Conservation (phyloP, 2,329 filamentous ascomycete species). For the Fusarium brachygibbosum region DNA sequence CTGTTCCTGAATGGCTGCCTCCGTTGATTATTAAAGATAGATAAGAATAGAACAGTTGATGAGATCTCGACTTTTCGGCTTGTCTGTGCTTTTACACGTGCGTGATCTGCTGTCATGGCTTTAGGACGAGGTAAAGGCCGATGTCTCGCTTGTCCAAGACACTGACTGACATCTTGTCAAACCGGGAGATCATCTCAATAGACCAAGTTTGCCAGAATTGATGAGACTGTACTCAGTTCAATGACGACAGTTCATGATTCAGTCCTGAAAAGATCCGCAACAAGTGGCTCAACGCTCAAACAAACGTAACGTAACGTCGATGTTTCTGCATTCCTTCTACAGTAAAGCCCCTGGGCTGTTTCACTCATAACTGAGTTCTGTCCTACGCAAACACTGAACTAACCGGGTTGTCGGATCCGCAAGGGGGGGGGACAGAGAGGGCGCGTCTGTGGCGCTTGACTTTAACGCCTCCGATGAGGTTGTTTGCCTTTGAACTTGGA, state of each 20-base stretch:
- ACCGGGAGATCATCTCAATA: not conserved
- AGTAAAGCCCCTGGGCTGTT: slow-evolving; percentile 24
- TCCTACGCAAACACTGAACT: not conserved
- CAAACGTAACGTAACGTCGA: slow-evolving; percentile 4
- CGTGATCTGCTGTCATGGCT: not conserved
- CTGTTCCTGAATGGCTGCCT: not conserved
- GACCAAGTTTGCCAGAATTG: not conserved
- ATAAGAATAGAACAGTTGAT: slow-evolving; percentile 2
- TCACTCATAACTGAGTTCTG: slow-evolving; percentile 20
- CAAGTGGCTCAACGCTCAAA: slow-evolving; percentile 34
- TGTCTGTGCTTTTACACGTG: slow-evolving; percentile 8
- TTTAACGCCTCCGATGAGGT: slow-evolving; percentile 31
- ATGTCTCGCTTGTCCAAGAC: slow-evolving; percentile 1
- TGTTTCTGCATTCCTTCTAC: slow-evolving; percentile 20
- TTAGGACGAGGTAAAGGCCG: not conserved
- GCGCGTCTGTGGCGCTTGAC: slow-evolving; percentile 31
- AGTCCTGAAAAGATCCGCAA: slow-evolving; percentile 14
- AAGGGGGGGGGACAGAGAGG: not conserved
- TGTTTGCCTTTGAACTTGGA: slow-evolving; percentile 6
- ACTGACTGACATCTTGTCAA: not conserved
- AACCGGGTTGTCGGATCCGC: slow-evolving; percentile 14
- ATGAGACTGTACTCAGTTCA: not conserved
- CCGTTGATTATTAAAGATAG: not conserved
- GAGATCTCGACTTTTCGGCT: not conserved
- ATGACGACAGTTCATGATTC: slow-evolving; percentile 22